Base-by-base conservation (phyloP, 73 alveolate genomes). In the Diophrys sp. region DNA sequence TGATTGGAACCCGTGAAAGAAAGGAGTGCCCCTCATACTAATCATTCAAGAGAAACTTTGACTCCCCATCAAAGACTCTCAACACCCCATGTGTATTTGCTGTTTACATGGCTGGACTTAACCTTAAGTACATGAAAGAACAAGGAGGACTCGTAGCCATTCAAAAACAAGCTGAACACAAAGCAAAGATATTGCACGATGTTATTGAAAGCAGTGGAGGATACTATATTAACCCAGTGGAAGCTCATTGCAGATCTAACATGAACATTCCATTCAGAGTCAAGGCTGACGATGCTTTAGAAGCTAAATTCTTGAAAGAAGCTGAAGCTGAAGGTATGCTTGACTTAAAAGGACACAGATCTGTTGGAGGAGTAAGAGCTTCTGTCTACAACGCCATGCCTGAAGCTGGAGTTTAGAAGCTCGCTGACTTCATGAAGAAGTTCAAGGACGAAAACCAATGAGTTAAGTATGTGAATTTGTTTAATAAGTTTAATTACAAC, bases 341-440 rank as follows among this genome's bases (percentile, higher is more conserved):
- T 68, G 90, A 85, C 54, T 71, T 87, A 56, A 86, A 75, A 72
- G 96, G 92, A 34, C 97, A 91, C 71, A 80, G 96, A 54, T 77
- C 96, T 2, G 96, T 89, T 31, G 96, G 96, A 0, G 98, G 98
- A n/a, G 44, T 78, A 87, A 79, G 96, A 55, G 96, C 95, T 23
- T 86, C 96, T 29, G 53, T 91, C 69, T 93, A 90, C 84, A 93
- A 87, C 71, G 96, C 96, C 80, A 78, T 93, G 98, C 96, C 96
- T 1, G 54, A 83, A 1, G 98, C 90, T 76, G 98, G 98, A 11
- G 98, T 87, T 30, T 89, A 89, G 78, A 75, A 80, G 33, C 82
- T 93, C 34, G 80, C 78, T 31, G 89, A 73, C 71, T 90, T 90
- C 91, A 93, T 93, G 98, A 87, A 87, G 71, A 74, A 85, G 54